Evolutionary conservation across 129 eudicot genomes (phyloP), one percentile per base, ranked within the genome.

Genomic region (Tanacetum coccineum): DNA sequence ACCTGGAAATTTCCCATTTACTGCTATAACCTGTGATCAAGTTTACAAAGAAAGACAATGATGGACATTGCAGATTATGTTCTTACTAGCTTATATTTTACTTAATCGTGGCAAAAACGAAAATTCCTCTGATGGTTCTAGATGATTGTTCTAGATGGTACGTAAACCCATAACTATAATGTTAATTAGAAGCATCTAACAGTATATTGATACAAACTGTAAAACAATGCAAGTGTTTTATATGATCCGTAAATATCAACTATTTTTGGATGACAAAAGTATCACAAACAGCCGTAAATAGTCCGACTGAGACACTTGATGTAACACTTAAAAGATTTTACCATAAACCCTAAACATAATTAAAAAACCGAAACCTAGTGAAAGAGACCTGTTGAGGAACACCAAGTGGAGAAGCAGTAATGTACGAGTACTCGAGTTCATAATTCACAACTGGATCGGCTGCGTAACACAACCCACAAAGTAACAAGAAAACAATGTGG

Each of bases 341-440:
- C 25, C 25, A 22, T 22, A 22, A 22, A 22, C 25, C 25, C 1
- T 22, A 22, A 22, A 0, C 25, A 22, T 22, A 0, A 22, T n/a
- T n/a, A 22, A 22, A 22, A 39, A 7, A 32, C 28, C 14, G 17
- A 39, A 32, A 11, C 44, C 55, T 1, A 9, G n/a, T n/a, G 6
- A 57, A 48, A 52, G 13, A 15, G 26, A 93, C 98, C 96, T 82
- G 89, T 72, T 93, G 98, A 25, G 95, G 90, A 50, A 88, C 92
- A 46, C 96, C 96, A 51, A 88, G 87, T 13, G 98, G 96, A 79
- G 96, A 93, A 51, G 86, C 92, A 64, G 90, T 84, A 22, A 86
- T 82, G 82, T 93, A 93, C 66, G 96, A 86, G 58, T 78, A 62
- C 59, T 80, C 85, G 22, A 93, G 80, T 1, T 80, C 80, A 22